phyloP scores from a whole-genome alignment of 495 filamentous ascomycete species.

The Podospora australis region DNA sequence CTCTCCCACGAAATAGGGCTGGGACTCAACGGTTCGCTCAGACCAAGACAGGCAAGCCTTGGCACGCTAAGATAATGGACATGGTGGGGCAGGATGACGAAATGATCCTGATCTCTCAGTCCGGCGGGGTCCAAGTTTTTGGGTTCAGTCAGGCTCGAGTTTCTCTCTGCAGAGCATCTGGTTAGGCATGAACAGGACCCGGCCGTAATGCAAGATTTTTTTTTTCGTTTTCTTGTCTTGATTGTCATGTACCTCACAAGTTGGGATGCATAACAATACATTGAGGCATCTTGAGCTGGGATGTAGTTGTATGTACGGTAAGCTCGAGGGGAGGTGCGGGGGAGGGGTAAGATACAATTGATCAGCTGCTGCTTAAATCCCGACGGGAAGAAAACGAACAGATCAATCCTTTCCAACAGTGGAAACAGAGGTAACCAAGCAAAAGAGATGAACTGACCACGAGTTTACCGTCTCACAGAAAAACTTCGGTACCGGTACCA shows the following conservation, averaged over 20 bases:
- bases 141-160: not conserved
- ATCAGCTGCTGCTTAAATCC: slow-evolving; percentile 6
- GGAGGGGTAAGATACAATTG: slow-evolving; percentile 9
- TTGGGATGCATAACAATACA: too few species aligned
- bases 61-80: not conserved
- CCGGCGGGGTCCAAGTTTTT: not conserved
- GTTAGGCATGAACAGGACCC: too few species aligned
- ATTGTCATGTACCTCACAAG: too few species aligned
- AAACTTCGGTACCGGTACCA: not conserved
- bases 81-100: not conserved
- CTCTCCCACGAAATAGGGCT: not conserved
- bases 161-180: not conserved
- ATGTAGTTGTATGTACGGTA: not conserved
- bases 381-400: slow-evolving; percentile 1
- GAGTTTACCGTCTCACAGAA: too few species aligned
- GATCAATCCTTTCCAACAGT: not conserved
- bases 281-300: too few species aligned
- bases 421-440: not conserved
- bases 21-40: not conserved
- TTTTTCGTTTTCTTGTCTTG: too few species aligned
- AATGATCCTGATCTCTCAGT: not conserved
- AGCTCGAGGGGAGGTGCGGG: not conserved
- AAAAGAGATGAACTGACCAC: too few species aligned
- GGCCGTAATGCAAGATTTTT: not conserved
- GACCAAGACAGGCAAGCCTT: not conserved